phyloP scores from a whole-genome alignment of 2,329 filamentous ascomycete species.

The Whalleya microplaca region DNA sequence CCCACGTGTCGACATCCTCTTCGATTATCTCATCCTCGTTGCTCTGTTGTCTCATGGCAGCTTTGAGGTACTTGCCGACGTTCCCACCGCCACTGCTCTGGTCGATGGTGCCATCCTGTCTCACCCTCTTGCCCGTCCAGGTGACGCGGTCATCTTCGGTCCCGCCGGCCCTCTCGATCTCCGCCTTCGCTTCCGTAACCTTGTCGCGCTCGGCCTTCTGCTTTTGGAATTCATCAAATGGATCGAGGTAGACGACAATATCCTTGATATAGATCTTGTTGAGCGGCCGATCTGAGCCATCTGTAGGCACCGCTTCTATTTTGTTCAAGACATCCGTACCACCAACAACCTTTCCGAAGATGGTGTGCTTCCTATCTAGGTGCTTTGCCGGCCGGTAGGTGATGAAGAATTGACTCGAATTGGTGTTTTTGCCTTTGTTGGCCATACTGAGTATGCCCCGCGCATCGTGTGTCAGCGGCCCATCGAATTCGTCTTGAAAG shows the following conservation, averaged over 20 bases:
- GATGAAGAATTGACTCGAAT: slow-evolving; percentile 94
- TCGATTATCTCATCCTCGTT: slow-evolving; percentile 64
- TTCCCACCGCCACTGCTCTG: slow-evolving; percentile 45
- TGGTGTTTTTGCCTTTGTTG: slow-evolving; percentile 98
- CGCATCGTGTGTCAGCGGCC: slow-evolving; percentile 79
- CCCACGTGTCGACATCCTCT: slow-evolving; percentile 64
- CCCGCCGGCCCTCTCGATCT: slow-evolving; percentile 66
- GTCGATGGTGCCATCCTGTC: slow-evolving; percentile 65
- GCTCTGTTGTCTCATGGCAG: slow-evolving; percentile 46
- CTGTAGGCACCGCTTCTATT: slow-evolving; percentile 78
- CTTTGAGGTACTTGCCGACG: slow-evolving; percentile 84
- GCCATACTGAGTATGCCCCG: slow-evolving; percentile 90
- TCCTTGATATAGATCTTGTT: slow-evolving; percentile 82
- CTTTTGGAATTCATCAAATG: slow-evolving; percentile 90
- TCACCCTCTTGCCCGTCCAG: slow-evolving; percentile 93
- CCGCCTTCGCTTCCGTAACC: slow-evolving; percentile 60
- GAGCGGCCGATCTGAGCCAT: slow-evolving; percentile 74
- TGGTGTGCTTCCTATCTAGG: slow-evolving; percentile 94
- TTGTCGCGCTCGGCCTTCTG: slow-evolving; percentile 69
- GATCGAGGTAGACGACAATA: slow-evolving; percentile 86
- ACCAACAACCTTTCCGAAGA: slow-evolving; percentile 85
- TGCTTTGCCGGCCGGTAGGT: slow-evolving; percentile 84
- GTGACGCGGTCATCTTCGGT: slow-evolving; percentile 88
- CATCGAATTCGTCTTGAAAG: slow-evolving; percentile 92
- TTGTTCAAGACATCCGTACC: slow-evolving; percentile 71